Evolutionary conservation across 2,329 filamentous ascomycete species (phyloP), one percentile per base, ranked within the genome.

Genomic region (Xylariales sp.): DNA sequence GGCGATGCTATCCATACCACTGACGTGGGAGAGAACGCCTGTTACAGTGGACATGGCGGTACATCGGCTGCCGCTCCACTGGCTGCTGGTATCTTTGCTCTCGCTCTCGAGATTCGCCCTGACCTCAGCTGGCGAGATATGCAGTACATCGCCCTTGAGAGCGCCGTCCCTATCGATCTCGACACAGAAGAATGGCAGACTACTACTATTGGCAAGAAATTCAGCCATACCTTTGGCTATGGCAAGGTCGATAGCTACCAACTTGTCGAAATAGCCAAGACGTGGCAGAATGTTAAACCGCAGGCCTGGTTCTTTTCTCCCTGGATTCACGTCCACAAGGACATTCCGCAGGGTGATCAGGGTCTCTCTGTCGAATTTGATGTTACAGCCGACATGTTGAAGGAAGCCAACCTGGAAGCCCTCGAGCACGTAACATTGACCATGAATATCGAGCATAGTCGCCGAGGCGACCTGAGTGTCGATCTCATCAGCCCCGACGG

Each of bases 401-500:
- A 84, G 56, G 65, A 80, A 16, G 88, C 88, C 51, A 98, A 98
- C 58, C 62, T 98, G 11, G 88, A 82, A 55, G 81, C 86, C 12
- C 59, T 98, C 19, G 93, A 98, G 68, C 93, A 98, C 65, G 87
- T 98, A 25, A 97, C 91, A 1, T 79, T 98, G 25, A 97, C 91
- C 3, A 98, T 98, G 90, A 98, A 98, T 56, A 76, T 96, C 18
- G 78, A 87, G 41, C 93, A 98, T 59, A 82, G 78, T 3, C 84
- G 86, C 45, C 84, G 93, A 50, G 93, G 93, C 43, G 93, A 98
- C 60, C 63, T 98, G 19, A 95, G 88, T 57, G 91, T 95, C 27
- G 93, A 98, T 57, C 71, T 98, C 33, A 79, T 87, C 57, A 95
- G 89, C 53, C 93, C 93, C 0, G 71, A 79, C 22, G 86, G 88